A percentile compares a stretch with the other conserved stretches of the same genome.
These are phyloP conservation scores for Bremia lactucae DNA, from an alignment of 352 stramenopile species.

Conservation along the genomic window DNA sequence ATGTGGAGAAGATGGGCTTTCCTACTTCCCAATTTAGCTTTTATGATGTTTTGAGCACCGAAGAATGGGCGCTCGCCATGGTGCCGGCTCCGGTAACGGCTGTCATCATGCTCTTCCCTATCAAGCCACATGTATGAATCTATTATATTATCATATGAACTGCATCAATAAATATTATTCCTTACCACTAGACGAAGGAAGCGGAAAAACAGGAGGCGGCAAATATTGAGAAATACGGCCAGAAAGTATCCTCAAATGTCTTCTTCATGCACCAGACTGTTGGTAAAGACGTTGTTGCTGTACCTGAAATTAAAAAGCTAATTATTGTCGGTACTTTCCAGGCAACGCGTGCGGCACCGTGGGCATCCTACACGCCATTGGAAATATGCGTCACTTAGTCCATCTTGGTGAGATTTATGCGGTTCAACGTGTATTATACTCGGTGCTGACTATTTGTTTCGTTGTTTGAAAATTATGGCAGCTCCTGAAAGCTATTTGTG, in stretches of 20 bases:
- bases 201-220: constrained; percentile 59
- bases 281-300: constrained; percentile 18
- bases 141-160: constrained; percentile 1
- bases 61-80: constrained; percentile 95
- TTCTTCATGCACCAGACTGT: constrained; percentile 95
- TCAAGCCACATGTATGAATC: constrained; percentile 71
- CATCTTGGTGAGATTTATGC: constrained; percentile 35
- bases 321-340: constrained; percentile 6
- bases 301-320: not conserved
- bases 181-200: constrained; percentile 69
- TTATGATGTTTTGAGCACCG: constrained; percentile 91
- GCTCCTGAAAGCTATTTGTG: constrained; percentile 55
- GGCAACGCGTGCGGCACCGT: constrained; percentile 95
- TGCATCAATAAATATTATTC: no score
- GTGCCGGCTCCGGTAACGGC: constrained; percentile 87
- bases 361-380: constrained; percentile 89
- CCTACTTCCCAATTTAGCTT: constrained; percentile 80
- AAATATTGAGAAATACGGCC: constrained; percentile 58
- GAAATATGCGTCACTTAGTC: constrained; percentile 82
- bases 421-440: not conserved
- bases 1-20: constrained; percentile 90
- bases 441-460: not conserved
- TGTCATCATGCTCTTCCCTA: constrained; percentile 93
- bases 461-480: constrained; percentile 15
- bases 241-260: constrained; percentile 63